Conservation (phyloP, 345 rosid genomes). For the Lumnitzera littorea region DNA sequence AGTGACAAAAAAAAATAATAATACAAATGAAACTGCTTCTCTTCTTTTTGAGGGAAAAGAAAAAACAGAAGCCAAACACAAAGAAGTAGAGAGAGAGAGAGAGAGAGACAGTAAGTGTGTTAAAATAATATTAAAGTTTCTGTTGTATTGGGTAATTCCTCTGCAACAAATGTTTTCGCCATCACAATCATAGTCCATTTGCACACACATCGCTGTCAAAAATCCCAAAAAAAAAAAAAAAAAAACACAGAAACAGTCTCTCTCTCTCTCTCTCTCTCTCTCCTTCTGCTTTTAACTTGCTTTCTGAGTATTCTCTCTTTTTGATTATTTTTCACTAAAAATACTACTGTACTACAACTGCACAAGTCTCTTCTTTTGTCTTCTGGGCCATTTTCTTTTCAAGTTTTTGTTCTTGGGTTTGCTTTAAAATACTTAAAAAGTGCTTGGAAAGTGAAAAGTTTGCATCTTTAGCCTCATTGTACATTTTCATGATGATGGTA, state of each 20-base stretch:
- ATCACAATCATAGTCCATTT: constrained; percentile 36
- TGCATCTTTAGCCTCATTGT: constrained; percentile 8
- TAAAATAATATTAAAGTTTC: constrained; percentile 11
- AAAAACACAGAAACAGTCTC: constrained; percentile 2
- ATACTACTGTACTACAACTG: background rate
- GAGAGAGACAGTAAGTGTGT: background rate
- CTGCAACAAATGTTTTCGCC: constrained; percentile 15
- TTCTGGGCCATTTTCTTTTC: constrained; percentile 2
- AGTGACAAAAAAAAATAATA: background rate
- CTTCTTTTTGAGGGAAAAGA: background rate
- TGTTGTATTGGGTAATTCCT: constrained; percentile 11
- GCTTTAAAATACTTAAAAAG: constrained; percentile 5
- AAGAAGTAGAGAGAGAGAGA: too few relatives aligned
- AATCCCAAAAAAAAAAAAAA: too few relatives aligned
- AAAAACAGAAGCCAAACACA: constrained; percentile 2
- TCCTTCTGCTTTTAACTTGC: constrained; percentile 8
- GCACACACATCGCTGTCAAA: constrained; percentile 1
- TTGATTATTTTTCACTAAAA: too few relatives aligned
- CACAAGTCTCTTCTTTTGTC: constrained; percentile 7
- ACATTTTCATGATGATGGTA: constrained; percentile 23
- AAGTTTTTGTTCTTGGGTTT: constrained; percentile 14
- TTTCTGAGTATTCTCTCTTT: background rate
- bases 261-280: constrained; percentile 10
- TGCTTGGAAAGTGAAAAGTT: constrained; percentile 1
- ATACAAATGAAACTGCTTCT: background rate